These are phyloP conservation scores for Pseudogymnoascus pannorum DNA, from an alignment of 2,329 filamentous ascomycete species.

Conservation along the genomic window DNA sequence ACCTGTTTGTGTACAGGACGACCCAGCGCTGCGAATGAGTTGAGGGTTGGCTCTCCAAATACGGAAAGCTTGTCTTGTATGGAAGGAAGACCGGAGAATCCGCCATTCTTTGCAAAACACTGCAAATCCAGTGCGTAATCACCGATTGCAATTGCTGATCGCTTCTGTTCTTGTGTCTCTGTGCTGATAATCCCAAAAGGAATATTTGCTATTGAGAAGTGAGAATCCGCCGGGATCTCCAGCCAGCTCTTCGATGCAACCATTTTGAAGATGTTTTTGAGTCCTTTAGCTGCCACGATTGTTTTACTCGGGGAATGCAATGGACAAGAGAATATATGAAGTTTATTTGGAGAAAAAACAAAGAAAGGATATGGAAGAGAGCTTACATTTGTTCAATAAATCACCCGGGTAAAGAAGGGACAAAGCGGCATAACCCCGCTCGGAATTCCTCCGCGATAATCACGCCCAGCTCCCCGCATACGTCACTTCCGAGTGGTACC, in stretches of 20 bases:
- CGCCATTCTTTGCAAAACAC: conserved; percentile 49
- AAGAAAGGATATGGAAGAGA: neutral
- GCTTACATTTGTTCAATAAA: conserved; percentile 7
- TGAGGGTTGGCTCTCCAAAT: conserved; percentile 59
- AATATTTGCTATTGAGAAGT: conserved; percentile 67
- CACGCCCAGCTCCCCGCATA: neutral
- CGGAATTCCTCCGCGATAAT: conserved; percentile 1
- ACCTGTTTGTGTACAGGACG: conserved; percentile 61
- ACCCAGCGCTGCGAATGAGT: conserved; percentile 67
- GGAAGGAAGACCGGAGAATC: conserved; percentile 50
- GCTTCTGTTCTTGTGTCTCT: conserved; percentile 37
- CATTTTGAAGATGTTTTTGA: conserved; percentile 19
- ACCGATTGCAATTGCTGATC: conserved; percentile 62
- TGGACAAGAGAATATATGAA: neutral
- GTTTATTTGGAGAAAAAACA: neutral
- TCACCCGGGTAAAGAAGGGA: conserved; percentile 5
- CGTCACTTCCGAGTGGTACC: neutral
- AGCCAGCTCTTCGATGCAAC: conserved; percentile 27
- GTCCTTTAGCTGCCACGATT: neutral
- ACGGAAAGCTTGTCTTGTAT: conserved; percentile 48
- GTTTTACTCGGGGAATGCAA: neutral
- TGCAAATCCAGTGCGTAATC: conserved; percentile 59
- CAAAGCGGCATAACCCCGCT: conserved; percentile 5
- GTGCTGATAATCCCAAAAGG: conserved; percentile 64
- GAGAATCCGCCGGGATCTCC: conserved; percentile 22